These are phyloP conservation scores for Aspergillus phoenicis DNA, from an alignment of 2,329 filamentous ascomycete genomes.

Conservation along the genomic window DNA sequence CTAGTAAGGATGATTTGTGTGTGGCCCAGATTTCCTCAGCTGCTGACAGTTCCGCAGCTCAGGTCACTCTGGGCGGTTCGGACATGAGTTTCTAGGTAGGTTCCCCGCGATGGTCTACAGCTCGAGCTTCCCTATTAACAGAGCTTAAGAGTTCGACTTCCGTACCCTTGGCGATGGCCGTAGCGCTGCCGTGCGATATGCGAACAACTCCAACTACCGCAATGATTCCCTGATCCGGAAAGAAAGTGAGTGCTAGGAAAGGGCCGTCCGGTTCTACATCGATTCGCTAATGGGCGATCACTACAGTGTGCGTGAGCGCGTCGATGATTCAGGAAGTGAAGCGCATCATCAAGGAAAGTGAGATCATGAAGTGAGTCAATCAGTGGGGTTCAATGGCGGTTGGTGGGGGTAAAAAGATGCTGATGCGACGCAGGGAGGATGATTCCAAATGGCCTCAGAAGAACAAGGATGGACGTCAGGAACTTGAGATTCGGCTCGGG, in stretches of 20 bases:
- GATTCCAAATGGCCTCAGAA: conserved; percentile 98
- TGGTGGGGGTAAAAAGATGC: conserved; percentile 1
- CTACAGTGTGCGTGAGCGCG: conserved; percentile 89
- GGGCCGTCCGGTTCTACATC: conserved; percentile 6
- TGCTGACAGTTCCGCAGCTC: conserved; percentile 66
- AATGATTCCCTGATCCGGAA: conserved; percentile 98
- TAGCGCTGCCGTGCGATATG: conserved; percentile 92
- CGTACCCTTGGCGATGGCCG: conserved; percentile 87
- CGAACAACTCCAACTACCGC: conserved; percentile 99
- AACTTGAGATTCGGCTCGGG: conserved; percentile 90
- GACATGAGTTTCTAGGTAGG: conserved; percentile 94
- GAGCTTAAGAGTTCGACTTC: conserved; percentile 83
- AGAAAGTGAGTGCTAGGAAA: conserved; percentile 73
- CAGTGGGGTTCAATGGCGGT: not conserved
- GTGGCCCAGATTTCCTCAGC: conserved; percentile 41
- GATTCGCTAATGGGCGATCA: conserved; percentile 22
- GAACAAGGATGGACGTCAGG: conserved; percentile 97
- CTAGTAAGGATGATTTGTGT: conserved; percentile 67
- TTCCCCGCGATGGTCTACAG: conserved; percentile 14
- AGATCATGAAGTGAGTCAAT: conserved; percentile 82
- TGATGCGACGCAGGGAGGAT: conserved; percentile 71
- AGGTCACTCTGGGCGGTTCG: conserved; percentile 94
- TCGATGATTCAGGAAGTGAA: conserved; percentile 91
- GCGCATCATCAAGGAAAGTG: conserved; percentile 93
- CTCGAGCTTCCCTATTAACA: conserved; percentile 29